Base-by-base conservation (phyloP, 305 asterid genomes). In the Fraxinus paxiana region DNA sequence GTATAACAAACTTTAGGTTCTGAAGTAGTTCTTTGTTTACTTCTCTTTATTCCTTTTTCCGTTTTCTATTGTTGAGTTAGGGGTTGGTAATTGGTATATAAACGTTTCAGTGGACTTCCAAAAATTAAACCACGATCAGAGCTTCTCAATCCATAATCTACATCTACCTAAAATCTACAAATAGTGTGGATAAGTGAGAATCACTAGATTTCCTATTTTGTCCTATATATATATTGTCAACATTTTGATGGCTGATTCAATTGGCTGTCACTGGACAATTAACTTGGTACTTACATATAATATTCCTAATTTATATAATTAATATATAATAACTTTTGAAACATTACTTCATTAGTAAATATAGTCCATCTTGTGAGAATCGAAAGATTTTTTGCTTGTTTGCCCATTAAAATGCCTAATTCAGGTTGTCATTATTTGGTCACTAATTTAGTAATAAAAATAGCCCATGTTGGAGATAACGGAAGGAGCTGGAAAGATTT, bases 1-100 rank as follows among this genome's bases (percentile, higher is more conserved):
- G 70, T 18, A 20, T 74, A 46, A 38, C 73, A 79, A 80, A 78
- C 18, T 43, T 89, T 72, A 88, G 84, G 82, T 70, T 82, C 72
- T 56, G 37, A 41, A 69, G 75, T 24, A 76, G 35, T 12, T 63
- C 33, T 31, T 43, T 74, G 31, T 30, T 80, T 77, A 9, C 4
- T 48, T 63, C 15, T 26, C 67, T 56, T 56, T 59, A 59, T 24
- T 70, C 43, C 43, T 59, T 22, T 43, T 41, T 81, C 31, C 76
- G 1, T 37, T 73, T 79, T 46, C 63, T 31, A 6, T 63, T 74
- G 59, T 78, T 80, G 76, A 79, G 18, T 70, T 54, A 28, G 35
- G 74, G 80, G 77, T 34, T 43, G 76, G 69, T 59, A 59, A 59
- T 18, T 59, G 69, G 80, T 18, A 48, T 48, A 72, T 37, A 78